Evolutionary conservation across 1,284 basidiomycete genomes (phyloP).

Genomic region (Pascua sp.): DNA sequence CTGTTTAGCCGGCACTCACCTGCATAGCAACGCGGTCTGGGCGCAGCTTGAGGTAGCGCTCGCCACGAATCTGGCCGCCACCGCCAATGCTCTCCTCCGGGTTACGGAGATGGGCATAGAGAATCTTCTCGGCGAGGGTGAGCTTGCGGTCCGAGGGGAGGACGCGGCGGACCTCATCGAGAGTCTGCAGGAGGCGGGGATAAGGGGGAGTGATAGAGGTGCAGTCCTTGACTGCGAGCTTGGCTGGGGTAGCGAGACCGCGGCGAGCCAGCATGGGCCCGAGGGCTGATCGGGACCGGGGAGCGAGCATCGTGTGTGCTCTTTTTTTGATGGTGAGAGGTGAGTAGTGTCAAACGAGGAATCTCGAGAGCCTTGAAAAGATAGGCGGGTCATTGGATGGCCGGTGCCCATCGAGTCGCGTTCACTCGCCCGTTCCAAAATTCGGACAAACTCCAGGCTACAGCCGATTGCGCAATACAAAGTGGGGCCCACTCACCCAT

Average conservation of each 20-base stretch:
- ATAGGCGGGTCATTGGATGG: no score
- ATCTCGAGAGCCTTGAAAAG: no score
- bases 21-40: constrained; percentile 98
- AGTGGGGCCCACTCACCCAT: no score
- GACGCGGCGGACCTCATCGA: constrained; percentile 66
- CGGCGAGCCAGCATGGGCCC: constrained; percentile 17
- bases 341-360: no score
- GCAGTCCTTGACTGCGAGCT: constrained; percentile 47
- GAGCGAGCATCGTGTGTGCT: constrained; percentile 12
- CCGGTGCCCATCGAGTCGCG: no score
- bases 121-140: constrained; percentile 94
- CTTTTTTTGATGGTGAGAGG: neutral
- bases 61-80: constrained; percentile 70
- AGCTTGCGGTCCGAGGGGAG: constrained; percentile 61
- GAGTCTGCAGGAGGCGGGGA: constrained; percentile 66
- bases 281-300: constrained; percentile 13
- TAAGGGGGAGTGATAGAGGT: constrained; percentile 88
- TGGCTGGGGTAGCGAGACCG: constrained; percentile 43
- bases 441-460: no score
- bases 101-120: constrained; percentile 87
- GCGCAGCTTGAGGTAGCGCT: constrained; percentile 82
- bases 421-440: no score
- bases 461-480: no score
- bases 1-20: constrained; percentile 31
- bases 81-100: constrained; percentile 67